Evolutionary conservation across 225 moss, liverwort and hornwort genomes (phyloP), one percentile per base, ranked within the genome.

Genomic region (Physcomitrium patens): DNA sequence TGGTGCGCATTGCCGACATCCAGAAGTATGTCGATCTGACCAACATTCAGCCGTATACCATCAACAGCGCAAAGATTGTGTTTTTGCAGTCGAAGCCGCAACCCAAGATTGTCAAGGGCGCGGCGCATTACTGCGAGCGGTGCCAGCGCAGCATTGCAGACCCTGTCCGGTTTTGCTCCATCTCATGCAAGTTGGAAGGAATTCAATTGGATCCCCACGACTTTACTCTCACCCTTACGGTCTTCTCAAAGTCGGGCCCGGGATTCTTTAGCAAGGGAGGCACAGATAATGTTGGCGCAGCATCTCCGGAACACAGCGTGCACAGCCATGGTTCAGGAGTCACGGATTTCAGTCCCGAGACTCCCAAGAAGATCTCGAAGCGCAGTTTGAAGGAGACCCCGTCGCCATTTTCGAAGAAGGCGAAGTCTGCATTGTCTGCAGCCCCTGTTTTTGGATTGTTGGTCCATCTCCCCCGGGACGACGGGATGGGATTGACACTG

Each of bases 61-160:
- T 77, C 50, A 77, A 77, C 28, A 53, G 45, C 22, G 61, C 69
- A 43, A 77, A 77, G 70, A 77, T 77, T 44, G 57, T 77, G 77
- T 70, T 77, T 14, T 60, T 77, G 24, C 70, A 62, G 46, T 59
- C 47, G 11, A 70, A 69, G 62, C 77, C 77, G 45, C 77, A 77
- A 50, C 58, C 26, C 16, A 60, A 77, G 42, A 57, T 62, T 9
- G 50, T 68, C 15, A 69, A 69, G 60, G 59, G 41, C 9, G 48
- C 51, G 14, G 47, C 70, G 26, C 69, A 73, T 61, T 73, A 70
- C 70, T 77, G 70, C 45, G 59, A 69, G 7, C 48, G 46, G 10
- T 77, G 70, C 48, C 61, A 69, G 23, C 60, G 70, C 62, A 69
- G 49, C 43, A 69, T 77, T 70, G 28, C 23, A 48, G 69, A 77